A percentile compares a stretch with the other conserved stretches of the same genome.
phyloP scores from a whole-genome alignment of 257 asterid species.

The Solanum chmielewskii region DNA sequence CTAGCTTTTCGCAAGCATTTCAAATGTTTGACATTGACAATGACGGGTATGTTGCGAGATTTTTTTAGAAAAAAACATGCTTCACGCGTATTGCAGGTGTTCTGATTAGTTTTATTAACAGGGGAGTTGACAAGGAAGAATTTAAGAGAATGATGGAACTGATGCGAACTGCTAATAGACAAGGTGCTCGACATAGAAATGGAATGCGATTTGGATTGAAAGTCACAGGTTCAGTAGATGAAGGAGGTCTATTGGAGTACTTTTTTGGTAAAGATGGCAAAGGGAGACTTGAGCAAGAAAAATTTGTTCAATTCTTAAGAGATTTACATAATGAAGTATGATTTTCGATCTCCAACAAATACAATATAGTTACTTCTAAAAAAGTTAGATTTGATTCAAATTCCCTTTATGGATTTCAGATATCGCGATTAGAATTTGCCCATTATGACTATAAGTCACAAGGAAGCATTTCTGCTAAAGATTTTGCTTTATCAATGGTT shows the following conservation, averaged over 20 bases:
- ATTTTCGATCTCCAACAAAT: neutral
- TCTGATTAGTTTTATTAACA: constrained; percentile 13
- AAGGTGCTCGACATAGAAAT: constrained; percentile 71
- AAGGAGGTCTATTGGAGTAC: constrained; percentile 72
- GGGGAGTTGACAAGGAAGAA: constrained; percentile 71
- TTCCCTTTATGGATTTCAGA: constrained; percentile 16
- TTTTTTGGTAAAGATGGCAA: constrained; percentile 74
- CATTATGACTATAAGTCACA: constrained; percentile 71
- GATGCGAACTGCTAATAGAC: constrained; percentile 72
- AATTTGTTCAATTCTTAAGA: constrained; percentile 60
- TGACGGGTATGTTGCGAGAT: constrained; percentile 44
- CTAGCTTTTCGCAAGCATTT: constrained; percentile 77
- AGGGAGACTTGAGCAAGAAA: constrained; percentile 48
- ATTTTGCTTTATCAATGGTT: constrained; percentile 67
- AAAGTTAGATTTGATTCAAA: neutral
- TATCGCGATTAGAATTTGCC: constrained; percentile 63
- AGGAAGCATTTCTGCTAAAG: constrained; percentile 73
- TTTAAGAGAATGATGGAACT: constrained; percentile 85
- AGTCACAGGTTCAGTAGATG: constrained; percentile 63
- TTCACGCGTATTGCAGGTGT: neutral
- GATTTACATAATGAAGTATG: constrained; percentile 76
- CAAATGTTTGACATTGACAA: constrained; percentile 75
- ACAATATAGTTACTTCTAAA: neutral
- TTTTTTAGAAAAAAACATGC: neutral
- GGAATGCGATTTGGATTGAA: constrained; percentile 62